Evolutionary conservation across 192 early-diverging fungal species (phyloP).

Genomic region (Umbelopsis ramanniana): DNA sequence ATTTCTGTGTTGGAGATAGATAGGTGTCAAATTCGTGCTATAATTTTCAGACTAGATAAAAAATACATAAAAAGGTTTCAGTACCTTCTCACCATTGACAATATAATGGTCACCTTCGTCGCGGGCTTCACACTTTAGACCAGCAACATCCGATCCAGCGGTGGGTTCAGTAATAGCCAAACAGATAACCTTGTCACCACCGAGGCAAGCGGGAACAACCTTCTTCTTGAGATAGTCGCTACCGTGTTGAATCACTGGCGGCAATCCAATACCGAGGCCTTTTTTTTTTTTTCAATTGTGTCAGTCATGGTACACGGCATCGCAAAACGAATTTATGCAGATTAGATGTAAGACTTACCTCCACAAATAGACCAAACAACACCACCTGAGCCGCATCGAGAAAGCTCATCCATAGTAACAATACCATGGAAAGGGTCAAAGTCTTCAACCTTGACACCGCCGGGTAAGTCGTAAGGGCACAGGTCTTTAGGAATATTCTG

Average conservation of each 20-base stretch:
- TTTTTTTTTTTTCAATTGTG: constrained; percentile 4
- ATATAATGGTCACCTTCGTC: constrained; percentile 74
- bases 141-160: constrained; percentile 77
- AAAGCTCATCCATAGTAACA: constrained; percentile 80
- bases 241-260: constrained; percentile 74
- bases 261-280: constrained; percentile 75
- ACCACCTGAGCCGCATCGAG: constrained; percentile 82
- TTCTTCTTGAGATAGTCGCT: constrained; percentile 69
- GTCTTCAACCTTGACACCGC: constrained; percentile 55
- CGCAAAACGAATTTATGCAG: neutral
- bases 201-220: constrained; percentile 65
- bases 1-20: constrained; percentile 49
- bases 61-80: neutral
- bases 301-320: neutral
- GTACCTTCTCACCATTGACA: constrained; percentile 78
- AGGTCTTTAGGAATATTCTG: constrained; percentile 43
- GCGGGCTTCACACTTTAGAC: constrained; percentile 68
- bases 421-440: constrained; percentile 74
- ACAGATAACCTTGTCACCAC: constrained; percentile 81
- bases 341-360: neutral
- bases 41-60: neutral
- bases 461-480: constrained; percentile 46
- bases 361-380: constrained; percentile 63
- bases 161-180: constrained; percentile 81
- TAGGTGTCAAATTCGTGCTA: neutral